Base-by-base conservation (phyloP, 176 grass and related monocot genomes). In the Eremochloa ophiuroides region DNA sequence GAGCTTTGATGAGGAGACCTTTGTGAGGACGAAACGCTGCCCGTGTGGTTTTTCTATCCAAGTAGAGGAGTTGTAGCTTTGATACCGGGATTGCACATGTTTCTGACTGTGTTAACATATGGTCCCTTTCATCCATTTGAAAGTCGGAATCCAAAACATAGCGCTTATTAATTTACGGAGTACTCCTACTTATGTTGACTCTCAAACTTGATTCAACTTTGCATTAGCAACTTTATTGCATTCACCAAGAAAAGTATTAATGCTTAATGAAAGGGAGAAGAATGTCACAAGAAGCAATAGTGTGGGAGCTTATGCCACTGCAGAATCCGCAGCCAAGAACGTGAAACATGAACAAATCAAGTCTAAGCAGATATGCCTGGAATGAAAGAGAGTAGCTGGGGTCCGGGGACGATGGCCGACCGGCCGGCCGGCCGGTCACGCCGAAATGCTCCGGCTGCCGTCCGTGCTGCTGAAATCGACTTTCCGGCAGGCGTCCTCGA, bases 41-140 rank as follows among this genome's bases (percentile, higher is more conserved):
- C 69, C 84, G 2, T 99, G 96, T 84, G 96, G 96, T 2, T 99
- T 99, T 72, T 93, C 93, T 22, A 88, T 95, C 76, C 88, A 95
- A 83, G 90, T 93, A 61, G 92, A 98, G 77, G 92, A 97, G 65
- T 79, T 98, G 86, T 98, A 92, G 78, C 71, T 40, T 35, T 55
- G 11, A 56, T 62, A 47, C 50, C 10, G 48, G 38, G 74, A 74
- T 18, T 33, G 18, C 8, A 41, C 28, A 59, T 39, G 50, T 34
- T 58, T 59, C 15, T 8, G 33, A 69, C 30, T 30, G 34, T 29
- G 39, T 66, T 56, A 62, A 29, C 14, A 62, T 43, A 20, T 26
- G 23, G 44, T 38, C 35, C 42, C 12, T 44, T 67, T 84, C 48
- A 20, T 60, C 22, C 16, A 12, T 10, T 47, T 77, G 23, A 62